Conservation (phyloP, 169 alveolate genomes). For the Cystoisospora suis region DNA sequence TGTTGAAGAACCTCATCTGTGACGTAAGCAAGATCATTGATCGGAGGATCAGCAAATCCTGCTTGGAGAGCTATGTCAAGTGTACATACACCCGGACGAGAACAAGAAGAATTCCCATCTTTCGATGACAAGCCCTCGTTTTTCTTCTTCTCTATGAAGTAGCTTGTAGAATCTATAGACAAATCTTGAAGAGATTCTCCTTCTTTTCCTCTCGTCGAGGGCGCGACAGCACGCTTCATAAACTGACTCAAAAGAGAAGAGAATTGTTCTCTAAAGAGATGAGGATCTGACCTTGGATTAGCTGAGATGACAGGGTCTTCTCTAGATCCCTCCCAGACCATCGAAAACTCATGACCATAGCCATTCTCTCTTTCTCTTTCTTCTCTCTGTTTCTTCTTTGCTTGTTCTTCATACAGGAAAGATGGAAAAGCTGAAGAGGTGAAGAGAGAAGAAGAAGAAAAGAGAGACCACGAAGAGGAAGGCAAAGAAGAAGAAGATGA, state of each 20-base stretch:
- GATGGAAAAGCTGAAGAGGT: no score
- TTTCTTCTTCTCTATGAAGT: not conserved
- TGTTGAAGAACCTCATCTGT: not conserved
- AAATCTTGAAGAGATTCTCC: no score
- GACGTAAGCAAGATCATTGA: conserved; percentile 13
- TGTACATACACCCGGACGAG: conserved; percentile 1
- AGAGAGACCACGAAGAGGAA: no score
- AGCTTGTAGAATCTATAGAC: not conserved
- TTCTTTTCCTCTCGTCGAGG: no score
- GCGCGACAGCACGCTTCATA: no score
- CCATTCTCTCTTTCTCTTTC: not conserved
- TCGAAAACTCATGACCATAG: not conserved
- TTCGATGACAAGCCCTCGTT: not conserved
- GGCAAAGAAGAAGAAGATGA: no score
- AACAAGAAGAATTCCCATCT: not conserved
- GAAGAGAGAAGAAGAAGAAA: no score
- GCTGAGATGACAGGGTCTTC: not conserved
- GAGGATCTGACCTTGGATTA: not conserved
- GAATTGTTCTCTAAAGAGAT: not conserved
- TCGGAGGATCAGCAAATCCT: conserved; percentile 40
- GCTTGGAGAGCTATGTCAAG: conserved; percentile 43
- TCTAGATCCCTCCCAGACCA: not conserved
- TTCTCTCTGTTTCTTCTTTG: not conserved
- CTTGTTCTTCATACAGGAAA: no score
- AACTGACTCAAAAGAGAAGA: not conserved